Evolutionary conservation across 2,329 filamentous ascomycete species (phyloP).

Genomic region (Xylariaceae sp.): DNA sequence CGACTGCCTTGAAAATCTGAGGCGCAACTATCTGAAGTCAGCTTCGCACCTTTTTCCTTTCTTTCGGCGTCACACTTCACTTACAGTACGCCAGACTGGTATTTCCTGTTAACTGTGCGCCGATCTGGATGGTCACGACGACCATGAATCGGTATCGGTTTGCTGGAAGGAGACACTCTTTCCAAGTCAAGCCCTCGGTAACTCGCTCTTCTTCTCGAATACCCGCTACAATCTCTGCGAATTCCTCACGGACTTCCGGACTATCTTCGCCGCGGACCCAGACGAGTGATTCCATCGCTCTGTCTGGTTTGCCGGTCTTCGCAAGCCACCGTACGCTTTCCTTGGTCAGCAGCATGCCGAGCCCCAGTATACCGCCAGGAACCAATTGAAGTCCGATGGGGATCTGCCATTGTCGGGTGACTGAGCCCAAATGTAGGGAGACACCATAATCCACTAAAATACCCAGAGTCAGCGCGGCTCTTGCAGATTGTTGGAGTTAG

Average conservation of each 20-base stretch:
- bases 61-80: not conserved
- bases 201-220: slow-evolving; percentile 42
- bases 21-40: slow-evolving; percentile 34
- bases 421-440: slow-evolving; percentile 30
- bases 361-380: slow-evolving; percentile 39
- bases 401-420: slow-evolving; percentile 46
- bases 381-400: slow-evolving; percentile 44
- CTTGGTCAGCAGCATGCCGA: slow-evolving; percentile 45
- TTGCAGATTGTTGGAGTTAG: too few relatives aligned
- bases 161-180: slow-evolving; percentile 39
- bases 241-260: slow-evolving; percentile 31
- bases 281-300: slow-evolving; percentile 42
- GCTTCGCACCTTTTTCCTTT: slow-evolving; percentile 2
- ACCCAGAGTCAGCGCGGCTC: too few relatives aligned
- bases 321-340: slow-evolving; percentile 45
- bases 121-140: slow-evolving; percentile 45
- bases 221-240: slow-evolving; percentile 38
- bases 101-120: slow-evolving; percentile 45
- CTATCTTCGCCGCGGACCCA: slow-evolving; percentile 47
- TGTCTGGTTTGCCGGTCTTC: slow-evolving; percentile 38
- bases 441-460: slow-evolving; percentile 40
- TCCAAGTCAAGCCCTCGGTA: slow-evolving; percentile 42
- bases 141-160: slow-evolving; percentile 45
- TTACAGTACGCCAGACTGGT: slow-evolving; percentile 46
- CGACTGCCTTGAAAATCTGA: slow-evolving; percentile 47